Base-by-base conservation (phyloP, 768 basidiomycete species). In the Amanita rubescens region DNA sequence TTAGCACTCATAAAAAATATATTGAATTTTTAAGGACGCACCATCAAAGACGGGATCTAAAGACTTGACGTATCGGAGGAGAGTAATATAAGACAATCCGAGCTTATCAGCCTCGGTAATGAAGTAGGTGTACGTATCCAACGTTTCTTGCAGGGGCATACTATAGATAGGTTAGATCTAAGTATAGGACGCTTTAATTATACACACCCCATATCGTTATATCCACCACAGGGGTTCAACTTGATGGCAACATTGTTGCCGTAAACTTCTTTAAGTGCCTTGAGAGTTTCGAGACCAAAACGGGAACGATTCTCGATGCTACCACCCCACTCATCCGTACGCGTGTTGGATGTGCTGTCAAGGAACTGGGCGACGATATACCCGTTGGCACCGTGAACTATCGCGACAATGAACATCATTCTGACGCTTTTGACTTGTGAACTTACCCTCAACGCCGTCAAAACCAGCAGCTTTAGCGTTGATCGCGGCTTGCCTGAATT, bases 251-350 rank as follows among this genome's bases (percentile, higher is more conserved):
- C 74, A 22, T 77, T 73, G 7, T 65, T 57, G 1, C 77, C 77
- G 56, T 72, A 77, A 32, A 78, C 66, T 27, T 70, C 66, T 0
- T 55, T 54, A 20, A 66, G 55, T 3, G 71, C 76, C 50, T 77
- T 75, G 19, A 80, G 60, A 43, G 79, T 69, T 61, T 81, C 77
- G 5, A 81, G 70, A 0, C 67, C 69, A 61, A 85, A 83, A 4
- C 79, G 67, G 1, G 72, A 61, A 15, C 83, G 74, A 62, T 81
- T 81, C 65, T 81, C 77, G 41, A 76, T 55, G 33, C 73, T 75
- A 4, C 83, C 84, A 8, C 84, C 84, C 70, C 77, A 87, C 49
- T 73, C 61, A 65, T 83, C 82, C 15, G 74, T 78, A 19, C 81
- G 75, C 24, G 69, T 60, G 64, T 83, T 82, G 20, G 74, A 63